These are phyloP conservation scores for Colletotrichum musae DNA, from an alignment of 2,329 filamentous ascomycete genomes.

Conservation along the genomic window DNA sequence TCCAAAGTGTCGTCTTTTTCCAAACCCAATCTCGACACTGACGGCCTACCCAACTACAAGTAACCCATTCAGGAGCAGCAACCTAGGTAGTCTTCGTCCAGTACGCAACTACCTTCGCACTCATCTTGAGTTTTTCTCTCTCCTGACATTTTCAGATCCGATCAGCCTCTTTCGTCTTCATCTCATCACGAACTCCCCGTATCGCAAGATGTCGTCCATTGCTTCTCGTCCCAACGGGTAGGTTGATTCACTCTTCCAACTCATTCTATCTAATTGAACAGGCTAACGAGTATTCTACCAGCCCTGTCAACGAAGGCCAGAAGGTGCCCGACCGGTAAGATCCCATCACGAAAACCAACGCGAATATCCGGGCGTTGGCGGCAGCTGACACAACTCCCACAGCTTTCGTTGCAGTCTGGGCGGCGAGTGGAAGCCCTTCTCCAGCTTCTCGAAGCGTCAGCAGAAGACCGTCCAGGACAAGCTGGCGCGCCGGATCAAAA, in stretches of 20 bases:
- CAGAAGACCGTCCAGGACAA: conserved; percentile 46
- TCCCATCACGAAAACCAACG: background rate
- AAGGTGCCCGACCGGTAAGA: conserved; percentile 32
- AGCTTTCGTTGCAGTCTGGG: conserved; percentile 55
- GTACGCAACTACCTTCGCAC: no score
- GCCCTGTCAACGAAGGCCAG: conserved; percentile 14
- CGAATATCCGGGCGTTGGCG: no score
- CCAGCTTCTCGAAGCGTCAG: conserved; percentile 52
- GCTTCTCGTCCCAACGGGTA: conserved; percentile 24
- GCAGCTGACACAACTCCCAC: conserved; percentile 12
- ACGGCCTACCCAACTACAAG: no score
- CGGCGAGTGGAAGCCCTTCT: conserved; percentile 52
- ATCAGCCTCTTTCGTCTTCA: no score
- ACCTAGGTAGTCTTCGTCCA: no score
- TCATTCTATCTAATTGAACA: background rate
- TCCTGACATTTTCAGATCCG: background rate
- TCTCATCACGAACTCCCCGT: background rate
- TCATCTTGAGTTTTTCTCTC: no score
- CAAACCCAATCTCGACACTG: no score
- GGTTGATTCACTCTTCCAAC: background rate
- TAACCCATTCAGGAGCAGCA: no score
- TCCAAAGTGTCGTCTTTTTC: no score
- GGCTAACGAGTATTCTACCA: background rate
- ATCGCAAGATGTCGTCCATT: background rate
- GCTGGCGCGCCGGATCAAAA: conserved; percentile 18